Evolutionary conservation across 2,329 filamentous ascomycete genomes (phyloP), one percentile per base, ranked within the genome.

Genomic region (Pseudogymnoascus sp.): DNA sequence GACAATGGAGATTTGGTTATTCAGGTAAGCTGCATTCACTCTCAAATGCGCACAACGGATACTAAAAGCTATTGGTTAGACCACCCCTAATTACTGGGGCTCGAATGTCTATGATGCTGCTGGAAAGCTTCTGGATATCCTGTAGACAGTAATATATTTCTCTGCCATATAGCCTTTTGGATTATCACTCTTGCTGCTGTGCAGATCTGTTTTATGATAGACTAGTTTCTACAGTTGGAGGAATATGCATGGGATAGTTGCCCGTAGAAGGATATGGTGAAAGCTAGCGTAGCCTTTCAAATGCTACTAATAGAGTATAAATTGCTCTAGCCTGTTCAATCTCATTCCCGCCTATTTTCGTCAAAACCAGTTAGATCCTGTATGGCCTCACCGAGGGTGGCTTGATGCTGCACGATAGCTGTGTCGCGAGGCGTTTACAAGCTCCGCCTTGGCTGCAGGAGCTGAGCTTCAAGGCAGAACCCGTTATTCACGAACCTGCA

Each of bases 1-100:
- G 79, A 82, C 66, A 76, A 77, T 38, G 80, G 79, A 1, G 69
- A 76, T 30, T 68, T 82, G 20, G 80, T 78, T 62, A 67, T 84
- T n/a, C 78, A 81, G 75, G 75, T 77, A 71, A 66, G 69, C 66
- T 39, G 12, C n/a, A 5, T 25, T 2, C 18, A 18, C 5, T 3
- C 47, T 28, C 7, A 36, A n/a, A 58, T 30, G 25, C 20, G 37
- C 35, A 20, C 28, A 7, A 58, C 9, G 7, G 14, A 57, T 41
- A 9, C 7, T 41, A 60, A 30, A 64, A 67, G 25, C 68, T 38
- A 18, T 2, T 30, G 6, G 7, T 20, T 33, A 76, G 75, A 74
- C 74, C 11, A 68, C 67, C 2, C 67, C 75, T 1, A 62, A 67
- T 2, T 65, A 71, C 36, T 79, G 71, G 64, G 73, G 75, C 9